Conservation (phyloP, 257 asterid species). For the Marsdenia floribunda region DNA sequence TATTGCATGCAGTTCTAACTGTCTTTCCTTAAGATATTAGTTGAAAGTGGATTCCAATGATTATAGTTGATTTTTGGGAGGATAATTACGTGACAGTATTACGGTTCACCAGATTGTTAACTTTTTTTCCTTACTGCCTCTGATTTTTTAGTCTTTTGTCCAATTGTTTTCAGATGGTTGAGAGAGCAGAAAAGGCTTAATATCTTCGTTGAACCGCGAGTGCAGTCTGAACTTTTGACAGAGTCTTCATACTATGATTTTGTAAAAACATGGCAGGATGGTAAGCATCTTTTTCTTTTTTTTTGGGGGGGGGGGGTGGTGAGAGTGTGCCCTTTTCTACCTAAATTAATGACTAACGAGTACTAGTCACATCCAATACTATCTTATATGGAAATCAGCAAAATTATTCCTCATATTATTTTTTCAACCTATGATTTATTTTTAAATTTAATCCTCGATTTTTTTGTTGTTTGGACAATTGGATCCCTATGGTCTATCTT, state of each 20-base stretch:
- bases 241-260: conserved; percentile 64
- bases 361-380: not conserved
- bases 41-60: not conserved
- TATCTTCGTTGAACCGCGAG: conserved; percentile 80
- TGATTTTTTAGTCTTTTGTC: not conserved
- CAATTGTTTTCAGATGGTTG: conserved; percentile 59
- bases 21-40: not conserved
- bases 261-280: conserved; percentile 74
- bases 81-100: not conserved
- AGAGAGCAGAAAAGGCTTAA: conserved; percentile 63
- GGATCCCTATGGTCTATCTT: too few relatives aligned
- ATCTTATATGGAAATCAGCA: not conserved
- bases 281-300: conserved; percentile 31
- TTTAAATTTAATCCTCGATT: too few relatives aligned
- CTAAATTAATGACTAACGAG: not conserved
- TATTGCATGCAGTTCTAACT: not conserved
- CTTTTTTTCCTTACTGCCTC: not conserved
- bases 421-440: too few relatives aligned
- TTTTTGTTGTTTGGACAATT: too few relatives aligned
- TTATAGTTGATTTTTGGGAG: not conserved
- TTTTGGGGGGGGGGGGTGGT: not conserved
- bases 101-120: not conserved
- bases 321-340: too few relatives aligned
- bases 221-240: conserved; percentile 64
- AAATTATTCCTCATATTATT: too few relatives aligned